Evolutionary conservation across 805 yeast genomes (phyloP), one percentile per base, ranked within the genome.

Genomic region (Lachancea lanzarotensis): DNA sequence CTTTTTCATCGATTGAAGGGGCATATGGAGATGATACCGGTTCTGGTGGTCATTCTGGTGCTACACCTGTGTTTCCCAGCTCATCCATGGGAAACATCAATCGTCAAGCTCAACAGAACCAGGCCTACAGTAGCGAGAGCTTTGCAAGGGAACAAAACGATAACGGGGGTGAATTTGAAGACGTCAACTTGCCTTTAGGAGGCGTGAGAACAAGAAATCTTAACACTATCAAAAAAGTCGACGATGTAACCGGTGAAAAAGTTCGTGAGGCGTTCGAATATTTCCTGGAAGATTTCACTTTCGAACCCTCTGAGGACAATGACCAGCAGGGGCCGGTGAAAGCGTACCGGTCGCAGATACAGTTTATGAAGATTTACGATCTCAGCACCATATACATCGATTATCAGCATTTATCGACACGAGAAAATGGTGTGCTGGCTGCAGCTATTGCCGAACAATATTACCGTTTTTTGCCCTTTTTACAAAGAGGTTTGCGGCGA

Each of bases 161-260:
- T 18, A 29, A 29, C 15, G 47, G 40, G 15, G 41, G 35, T 3
- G 47, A 36, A 12, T 25, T 38, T 10, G 47, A 47, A 29, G 46
- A 46, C 22, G 51, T 47, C 16, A 52, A 55, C 33, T 39, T 54
- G 34, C 65, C 65, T 8, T 52, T 62, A 52, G 59, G 56, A 40
- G 60, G 59, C 27, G 40, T 62, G 34, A 67, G 74, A 56, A 74
- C 84, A 67, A 74, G 82, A 57, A 76, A 78, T 48, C 69, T 82
- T 47, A 72, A 77, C 47, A 79, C 80, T 22, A 86, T 91, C 43
- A 89, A 95, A 22, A 87, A 84, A 60, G 96, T 93, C 22, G 78
- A 78, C 22, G 98, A 93, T 68, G 79, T 80, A 38, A 88, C 96
- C 2, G 97, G 96, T 47, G 97, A 90, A 61, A 87, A 87, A 54